Evolutionary conservation across 805 yeast genomes (phyloP).

Genomic region (Ogataea thermomethanolica): DNA sequence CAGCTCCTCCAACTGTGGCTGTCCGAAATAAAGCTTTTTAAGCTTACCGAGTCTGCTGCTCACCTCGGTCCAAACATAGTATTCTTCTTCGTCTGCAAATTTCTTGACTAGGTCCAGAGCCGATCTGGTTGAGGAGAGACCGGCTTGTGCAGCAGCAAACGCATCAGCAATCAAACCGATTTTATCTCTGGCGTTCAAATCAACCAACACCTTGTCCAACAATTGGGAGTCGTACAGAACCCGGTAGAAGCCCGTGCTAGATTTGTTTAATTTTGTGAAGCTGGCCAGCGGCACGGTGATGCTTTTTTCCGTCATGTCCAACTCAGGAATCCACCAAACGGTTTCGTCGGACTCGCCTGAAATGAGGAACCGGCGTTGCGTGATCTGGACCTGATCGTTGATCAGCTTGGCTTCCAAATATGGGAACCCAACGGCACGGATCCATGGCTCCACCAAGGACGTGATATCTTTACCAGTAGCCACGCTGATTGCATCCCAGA

Average conservation of each 20-base stretch:
- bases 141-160: constrained; percentile 47
- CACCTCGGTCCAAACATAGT: constrained; percentile 55
- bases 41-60: constrained; percentile 38
- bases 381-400: constrained; percentile 37
- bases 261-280: constrained; percentile 45
- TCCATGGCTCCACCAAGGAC: constrained; percentile 66
- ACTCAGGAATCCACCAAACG: constrained; percentile 57
- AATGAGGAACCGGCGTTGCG: constrained; percentile 59
- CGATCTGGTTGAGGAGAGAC: constrained; percentile 39
- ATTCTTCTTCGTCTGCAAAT: constrained; percentile 36
- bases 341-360: constrained; percentile 57
- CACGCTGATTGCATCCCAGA: constrained; percentile 65
- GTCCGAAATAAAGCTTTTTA: constrained; percentile 36
- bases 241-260: constrained; percentile 51
- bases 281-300: constrained; percentile 16
- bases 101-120: constrained; percentile 41
- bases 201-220: constrained; percentile 39
- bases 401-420: constrained; percentile 48
- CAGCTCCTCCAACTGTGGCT: constrained; percentile 29
- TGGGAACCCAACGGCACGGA: constrained; percentile 71
- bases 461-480: constrained; percentile 61
- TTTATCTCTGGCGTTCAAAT: constrained; percentile 45
- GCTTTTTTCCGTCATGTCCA: constrained; percentile 21
- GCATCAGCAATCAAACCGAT: constrained; percentile 55
- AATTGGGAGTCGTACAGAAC: constrained; percentile 47